Percentiles rank a stretch among this genome's conserved stretches.
Conservation (phyloP, 1,284 basidiomycete species). For the Ceratobasidium sp. region DNA sequence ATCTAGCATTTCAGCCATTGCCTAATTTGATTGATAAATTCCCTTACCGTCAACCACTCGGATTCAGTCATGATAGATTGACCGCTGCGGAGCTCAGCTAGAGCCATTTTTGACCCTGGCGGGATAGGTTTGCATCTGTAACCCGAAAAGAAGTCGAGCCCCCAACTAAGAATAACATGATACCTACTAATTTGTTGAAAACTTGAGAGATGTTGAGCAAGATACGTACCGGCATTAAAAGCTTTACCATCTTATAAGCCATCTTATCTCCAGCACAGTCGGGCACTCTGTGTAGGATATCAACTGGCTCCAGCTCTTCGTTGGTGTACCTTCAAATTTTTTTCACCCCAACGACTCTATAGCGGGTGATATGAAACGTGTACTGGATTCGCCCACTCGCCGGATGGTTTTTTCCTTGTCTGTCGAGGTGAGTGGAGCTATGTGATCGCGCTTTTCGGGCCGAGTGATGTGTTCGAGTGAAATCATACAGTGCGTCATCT, state of each 20-base stretch:
- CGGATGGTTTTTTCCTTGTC: background rate
- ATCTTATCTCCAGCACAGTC: conserved; percentile 29
- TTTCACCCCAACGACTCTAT: no score
- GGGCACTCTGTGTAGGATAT: background rate
- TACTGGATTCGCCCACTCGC: conserved; percentile 22
- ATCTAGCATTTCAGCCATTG: no score
- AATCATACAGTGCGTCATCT: background rate
- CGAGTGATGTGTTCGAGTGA: background rate
- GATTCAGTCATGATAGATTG: conserved; percentile 81
- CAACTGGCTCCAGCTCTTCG: conserved; percentile 17
- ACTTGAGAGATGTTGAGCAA: background rate
- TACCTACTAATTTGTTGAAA: background rate
- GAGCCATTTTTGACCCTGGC: conserved; percentile 67
- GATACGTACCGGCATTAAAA: background rate
- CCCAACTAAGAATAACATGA: conserved; percentile 60
- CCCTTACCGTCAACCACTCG: conserved; percentile 80
- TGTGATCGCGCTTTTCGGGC: conserved; percentile 7
- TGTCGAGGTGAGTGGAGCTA: conserved; percentile 24
- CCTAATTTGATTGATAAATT: background rate
- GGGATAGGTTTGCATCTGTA: conserved; percentile 84
- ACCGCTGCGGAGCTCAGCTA: conserved; percentile 78
- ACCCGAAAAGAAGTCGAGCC: conserved; percentile 83
- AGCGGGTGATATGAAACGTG: background rate
- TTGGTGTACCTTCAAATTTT: background rate
- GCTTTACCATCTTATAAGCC: conserved; percentile 27